Evolutionary conservation across 352 stramenopile species (phyloP).

Genomic region (Phytopythium aichiense): DNA sequence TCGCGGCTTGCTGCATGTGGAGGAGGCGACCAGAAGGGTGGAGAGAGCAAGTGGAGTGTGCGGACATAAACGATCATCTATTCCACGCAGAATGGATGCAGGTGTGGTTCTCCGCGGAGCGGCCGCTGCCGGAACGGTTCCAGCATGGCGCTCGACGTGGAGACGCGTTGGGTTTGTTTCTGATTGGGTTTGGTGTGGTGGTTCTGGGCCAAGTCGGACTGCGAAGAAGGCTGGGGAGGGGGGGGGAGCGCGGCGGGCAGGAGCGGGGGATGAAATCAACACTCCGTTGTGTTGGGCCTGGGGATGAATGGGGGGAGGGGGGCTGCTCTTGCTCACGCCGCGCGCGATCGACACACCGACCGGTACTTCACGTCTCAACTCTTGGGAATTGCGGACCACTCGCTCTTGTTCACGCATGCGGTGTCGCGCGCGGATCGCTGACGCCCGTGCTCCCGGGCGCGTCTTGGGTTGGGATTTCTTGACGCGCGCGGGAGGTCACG

Average conservation of each 20-base stretch:
- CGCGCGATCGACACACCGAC: constrained; percentile 36
- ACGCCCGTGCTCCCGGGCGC: not conserved
- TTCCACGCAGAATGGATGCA: too few species aligned
- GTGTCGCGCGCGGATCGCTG: constrained; percentile 2
- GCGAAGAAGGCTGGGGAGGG: constrained; percentile 14
- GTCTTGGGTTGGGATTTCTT: not conserved
- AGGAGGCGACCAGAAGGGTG: too few species aligned
- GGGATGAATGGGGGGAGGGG: constrained; percentile 8
- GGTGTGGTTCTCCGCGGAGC: too few species aligned
- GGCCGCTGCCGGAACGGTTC: too few species aligned
- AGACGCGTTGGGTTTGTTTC: not conserved
- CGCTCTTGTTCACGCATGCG: constrained; percentile 1
- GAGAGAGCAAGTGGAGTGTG: too few species aligned
- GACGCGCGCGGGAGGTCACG: not conserved
- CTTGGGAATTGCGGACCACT: constrained; percentile 5
- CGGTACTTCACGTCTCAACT: constrained; percentile 18
- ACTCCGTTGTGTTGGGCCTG: constrained; percentile 36
- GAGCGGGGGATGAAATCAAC: constrained; percentile 18
- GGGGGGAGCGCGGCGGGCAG: constrained; percentile 12
- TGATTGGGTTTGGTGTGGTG: not conserved
- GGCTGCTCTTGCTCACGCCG: constrained; percentile 10
- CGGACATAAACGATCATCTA: too few species aligned
- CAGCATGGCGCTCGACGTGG: not conserved
- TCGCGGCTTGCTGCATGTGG: too few species aligned
- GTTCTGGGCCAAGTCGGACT: constrained; percentile 23